These are phyloP conservation scores for Gossypium ekmanianum DNA, from an alignment of 345 rosid genomes.

Conservation along the genomic window DNA sequence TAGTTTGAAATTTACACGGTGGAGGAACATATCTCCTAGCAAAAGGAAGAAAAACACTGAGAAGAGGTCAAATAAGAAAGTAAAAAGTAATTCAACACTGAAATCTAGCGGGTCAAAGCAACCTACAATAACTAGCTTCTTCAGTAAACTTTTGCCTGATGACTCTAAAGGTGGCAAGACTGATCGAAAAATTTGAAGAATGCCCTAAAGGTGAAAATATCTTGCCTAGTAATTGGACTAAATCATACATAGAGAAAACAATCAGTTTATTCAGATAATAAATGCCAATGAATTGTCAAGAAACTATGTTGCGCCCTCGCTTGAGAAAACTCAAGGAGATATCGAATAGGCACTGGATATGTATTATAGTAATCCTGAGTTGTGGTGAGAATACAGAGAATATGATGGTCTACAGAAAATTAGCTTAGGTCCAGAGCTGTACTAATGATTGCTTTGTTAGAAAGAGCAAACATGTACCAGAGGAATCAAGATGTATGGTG, in stretches of 20 bases:
- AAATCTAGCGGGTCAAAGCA: constrained; percentile 67
- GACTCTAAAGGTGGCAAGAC: constrained; percentile 31
- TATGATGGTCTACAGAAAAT: constrained; percentile 25
- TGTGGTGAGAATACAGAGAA: constrained; percentile 28
- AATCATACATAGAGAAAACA: constrained; percentile 36
- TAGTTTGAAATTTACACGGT: constrained; percentile 30
- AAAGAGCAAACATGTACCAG: constrained; percentile 23
- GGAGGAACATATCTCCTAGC: constrained; percentile 40
- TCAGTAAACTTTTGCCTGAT: constrained; percentile 42
- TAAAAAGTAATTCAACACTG: constrained; percentile 36
- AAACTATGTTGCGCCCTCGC: constrained; percentile 50
- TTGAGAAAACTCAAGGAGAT: constrained; percentile 67
- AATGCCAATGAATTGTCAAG: constrained; percentile 53
- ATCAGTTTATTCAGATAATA: constrained; percentile 54
- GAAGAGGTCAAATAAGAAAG: constrained; percentile 49
- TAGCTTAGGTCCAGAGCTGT: constrained; percentile 21
- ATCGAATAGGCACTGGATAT: constrained; percentile 56
- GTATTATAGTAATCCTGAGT: constrained; percentile 46
- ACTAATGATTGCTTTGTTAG: constrained; percentile 30
- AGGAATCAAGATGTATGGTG: constrained; percentile 24
- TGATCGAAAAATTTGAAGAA: constrained; percentile 25
- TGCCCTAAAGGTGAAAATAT: constrained; percentile 33
- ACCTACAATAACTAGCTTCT: constrained; percentile 71
- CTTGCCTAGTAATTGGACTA: constrained; percentile 24
- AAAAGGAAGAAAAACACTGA: constrained; percentile 47